These are phyloP conservation scores for Syzygium grande DNA, from an alignment of 345 rosid genomes.

Conservation along the genomic window DNA sequence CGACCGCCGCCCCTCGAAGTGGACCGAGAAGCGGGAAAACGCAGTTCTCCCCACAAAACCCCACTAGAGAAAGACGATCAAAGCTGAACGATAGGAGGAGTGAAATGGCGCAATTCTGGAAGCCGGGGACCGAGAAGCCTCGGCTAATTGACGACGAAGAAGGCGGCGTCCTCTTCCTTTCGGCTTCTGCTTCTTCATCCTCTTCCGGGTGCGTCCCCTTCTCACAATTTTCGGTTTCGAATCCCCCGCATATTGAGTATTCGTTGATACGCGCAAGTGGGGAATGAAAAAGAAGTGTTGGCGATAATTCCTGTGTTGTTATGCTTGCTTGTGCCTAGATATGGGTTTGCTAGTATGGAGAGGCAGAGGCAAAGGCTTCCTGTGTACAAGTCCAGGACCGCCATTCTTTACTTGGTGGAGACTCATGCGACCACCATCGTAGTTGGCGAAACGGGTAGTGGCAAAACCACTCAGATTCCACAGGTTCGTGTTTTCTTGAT, in stretches of 20 bases:
- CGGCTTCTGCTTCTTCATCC: conserved; percentile 44
- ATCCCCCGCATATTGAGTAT: neutral
- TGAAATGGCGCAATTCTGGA: conserved; percentile 78
- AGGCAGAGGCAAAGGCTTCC: conserved; percentile 90
- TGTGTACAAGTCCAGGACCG: conserved; percentile 69
- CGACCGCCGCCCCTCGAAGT: neutral
- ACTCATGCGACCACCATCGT: conserved; percentile 83
- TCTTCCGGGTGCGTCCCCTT: conserved; percentile 52
- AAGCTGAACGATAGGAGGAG: too few species aligned
- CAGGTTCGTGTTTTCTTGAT: conserved; percentile 39
- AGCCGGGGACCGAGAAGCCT: conserved; percentile 86
- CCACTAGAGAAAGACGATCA: neutral
- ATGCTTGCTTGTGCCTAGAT: neutral
- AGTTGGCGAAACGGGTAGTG: conserved; percentile 99
- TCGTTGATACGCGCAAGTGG: neutral
- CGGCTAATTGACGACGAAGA: conserved; percentile 85
- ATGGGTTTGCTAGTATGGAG: conserved; percentile 65
- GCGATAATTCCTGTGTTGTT: neutral
- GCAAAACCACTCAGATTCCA: conserved; percentile 95
- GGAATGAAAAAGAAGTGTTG: neutral
- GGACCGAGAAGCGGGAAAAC: neutral
- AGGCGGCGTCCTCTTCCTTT: conserved; percentile 72
- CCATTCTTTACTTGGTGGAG: conserved; percentile 81
- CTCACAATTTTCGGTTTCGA: neutral
- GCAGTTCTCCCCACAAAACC: neutral